Conservation (phyloP, 2,329 filamentous ascomycete species). For the Daldinia sp. region DNA sequence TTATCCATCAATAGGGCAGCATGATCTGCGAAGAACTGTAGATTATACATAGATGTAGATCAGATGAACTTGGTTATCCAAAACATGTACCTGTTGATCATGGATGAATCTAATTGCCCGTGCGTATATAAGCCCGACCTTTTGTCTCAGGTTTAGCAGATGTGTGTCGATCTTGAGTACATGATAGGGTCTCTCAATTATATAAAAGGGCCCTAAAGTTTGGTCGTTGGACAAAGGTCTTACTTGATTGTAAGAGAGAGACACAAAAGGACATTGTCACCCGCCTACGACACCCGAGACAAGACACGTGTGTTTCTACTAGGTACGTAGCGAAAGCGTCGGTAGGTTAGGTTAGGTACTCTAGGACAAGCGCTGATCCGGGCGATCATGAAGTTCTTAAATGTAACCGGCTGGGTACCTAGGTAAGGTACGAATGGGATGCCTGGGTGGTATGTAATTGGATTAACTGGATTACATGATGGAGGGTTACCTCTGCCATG, state of each 20-base stretch:
- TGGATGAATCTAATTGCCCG: conserved; percentile 24
- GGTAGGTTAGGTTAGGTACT: too few relatives aligned
- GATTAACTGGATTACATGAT: background rate
- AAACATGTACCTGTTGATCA: conserved; percentile 28
- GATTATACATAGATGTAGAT: conserved; percentile 17
- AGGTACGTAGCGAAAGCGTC: too few relatives aligned
- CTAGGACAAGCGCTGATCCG: background rate
- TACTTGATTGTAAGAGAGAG: conserved; percentile 1
- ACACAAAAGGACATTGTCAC: conserved; percentile 22
- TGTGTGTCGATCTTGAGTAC: background rate
- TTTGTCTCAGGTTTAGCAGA: conserved; percentile 2
- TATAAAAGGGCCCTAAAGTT: conserved; percentile 14
- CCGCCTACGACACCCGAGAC: conserved; percentile 18
- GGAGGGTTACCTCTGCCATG: background rate
- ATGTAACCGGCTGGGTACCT: background rate
- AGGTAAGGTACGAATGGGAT: too few relatives aligned
- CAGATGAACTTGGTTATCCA: conserved; percentile 24
- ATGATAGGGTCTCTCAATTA: background rate
- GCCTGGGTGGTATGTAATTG: background rate
- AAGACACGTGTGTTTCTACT: conserved; percentile 18
- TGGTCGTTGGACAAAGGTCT: conserved; percentile 22
- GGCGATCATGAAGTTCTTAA: background rate
- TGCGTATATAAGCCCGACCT: conserved; percentile 2
- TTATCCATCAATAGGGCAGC: background rate
- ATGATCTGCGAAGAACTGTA: background rate